phyloP scores from a whole-genome alignment of 441 rosid genomes.

The Pelargonium exstipulatum region DNA sequence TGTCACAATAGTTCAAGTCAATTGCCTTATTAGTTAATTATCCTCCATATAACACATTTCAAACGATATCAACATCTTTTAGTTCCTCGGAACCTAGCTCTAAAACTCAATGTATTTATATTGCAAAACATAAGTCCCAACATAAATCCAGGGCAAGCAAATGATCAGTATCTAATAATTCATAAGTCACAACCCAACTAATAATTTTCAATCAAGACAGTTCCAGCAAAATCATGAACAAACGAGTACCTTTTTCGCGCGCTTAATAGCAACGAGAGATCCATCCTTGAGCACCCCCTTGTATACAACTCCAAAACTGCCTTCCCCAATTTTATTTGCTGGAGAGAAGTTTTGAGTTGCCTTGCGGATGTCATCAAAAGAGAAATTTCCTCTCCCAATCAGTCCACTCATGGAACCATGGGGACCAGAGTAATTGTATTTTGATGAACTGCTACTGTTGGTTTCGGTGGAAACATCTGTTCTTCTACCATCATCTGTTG shows the following conservation, averaged over 20 bases:
- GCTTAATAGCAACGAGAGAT: slow-evolving; percentile 65
- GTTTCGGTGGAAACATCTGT: slow-evolving; percentile 1
- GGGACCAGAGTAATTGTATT: slow-evolving; percentile 27
- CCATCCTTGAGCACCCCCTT: slow-evolving; percentile 78
- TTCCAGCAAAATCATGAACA: background rate
- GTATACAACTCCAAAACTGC: slow-evolving; percentile 88
- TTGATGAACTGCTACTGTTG: slow-evolving; percentile 32
- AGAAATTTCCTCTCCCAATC: slow-evolving; percentile 43
- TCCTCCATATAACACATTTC: background rate
- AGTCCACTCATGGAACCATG: slow-evolving; percentile 38
- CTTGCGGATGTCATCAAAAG: slow-evolving; percentile 51
- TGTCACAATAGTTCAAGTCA: slow-evolving; percentile 28
- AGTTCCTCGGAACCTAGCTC: background rate
- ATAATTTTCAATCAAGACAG: slow-evolving; percentile 24
- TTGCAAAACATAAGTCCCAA: background rate
- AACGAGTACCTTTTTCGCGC: slow-evolving; percentile 55
- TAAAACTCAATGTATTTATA: background rate
- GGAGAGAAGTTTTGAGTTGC: slow-evolving; percentile 79
- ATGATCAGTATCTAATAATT: too few relatives aligned
- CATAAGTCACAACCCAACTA: slow-evolving; percentile 34
- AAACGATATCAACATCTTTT: background rate
- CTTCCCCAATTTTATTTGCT: slow-evolving; percentile 77
- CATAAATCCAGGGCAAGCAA: too few relatives aligned
- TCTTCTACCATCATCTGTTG: slow-evolving; percentile 45
- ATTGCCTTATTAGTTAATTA: background rate